phyloP scores from a whole-genome alignment of 208 protist species.

The Crithidia bombi region DNA sequence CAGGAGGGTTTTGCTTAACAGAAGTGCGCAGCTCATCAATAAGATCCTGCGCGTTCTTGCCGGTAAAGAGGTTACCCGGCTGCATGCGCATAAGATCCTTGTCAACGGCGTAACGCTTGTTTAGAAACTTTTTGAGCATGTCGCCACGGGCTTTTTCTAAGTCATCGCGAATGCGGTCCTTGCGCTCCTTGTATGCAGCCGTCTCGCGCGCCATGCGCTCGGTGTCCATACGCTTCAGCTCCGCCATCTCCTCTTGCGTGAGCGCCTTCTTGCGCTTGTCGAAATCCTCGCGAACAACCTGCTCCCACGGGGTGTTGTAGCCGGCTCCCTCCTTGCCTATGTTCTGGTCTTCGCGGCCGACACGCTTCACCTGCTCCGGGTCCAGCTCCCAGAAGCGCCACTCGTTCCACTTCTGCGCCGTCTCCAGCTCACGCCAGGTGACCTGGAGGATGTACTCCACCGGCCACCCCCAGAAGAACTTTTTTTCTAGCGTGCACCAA shows the following conservation, averaged over 20 bases:
- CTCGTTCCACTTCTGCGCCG: conserved; percentile 94
- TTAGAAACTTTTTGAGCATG: conserved; percentile 94
- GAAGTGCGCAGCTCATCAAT: conserved; percentile 82
- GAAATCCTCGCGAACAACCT: conserved; percentile 91
- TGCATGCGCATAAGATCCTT: conserved; percentile 94
- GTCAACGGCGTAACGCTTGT: conserved; percentile 92
- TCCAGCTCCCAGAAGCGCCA: conserved; percentile 93
- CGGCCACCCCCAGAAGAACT: conserved; percentile 92
- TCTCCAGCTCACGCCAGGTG: conserved; percentile 91
- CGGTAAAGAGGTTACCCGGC: conserved; percentile 79
- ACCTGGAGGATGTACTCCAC: conserved; percentile 93
- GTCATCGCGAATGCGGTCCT: conserved; percentile 90
- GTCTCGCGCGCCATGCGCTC: conserved; percentile 92
- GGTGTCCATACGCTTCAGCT: conserved; percentile 94
- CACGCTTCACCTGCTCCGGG: conserved; percentile 92
- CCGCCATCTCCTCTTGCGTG: conserved; percentile 92
- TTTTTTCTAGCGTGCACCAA: conserved; percentile 92
- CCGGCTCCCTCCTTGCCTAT: conserved; percentile 87
- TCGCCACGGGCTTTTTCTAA: conserved; percentile 89
- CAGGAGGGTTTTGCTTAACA: conserved; percentile 36
- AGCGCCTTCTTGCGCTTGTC: conserved; percentile 93
- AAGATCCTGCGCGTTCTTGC: conserved; percentile 88
- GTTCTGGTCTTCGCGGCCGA: conserved; percentile 87
- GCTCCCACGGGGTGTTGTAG: conserved; percentile 90
- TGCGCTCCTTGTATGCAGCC: conserved; percentile 90